These are phyloP conservation scores for Leccinum uliginosum DNA, from an alignment of 768 basidiomycete species.

Conservation along the genomic window DNA sequence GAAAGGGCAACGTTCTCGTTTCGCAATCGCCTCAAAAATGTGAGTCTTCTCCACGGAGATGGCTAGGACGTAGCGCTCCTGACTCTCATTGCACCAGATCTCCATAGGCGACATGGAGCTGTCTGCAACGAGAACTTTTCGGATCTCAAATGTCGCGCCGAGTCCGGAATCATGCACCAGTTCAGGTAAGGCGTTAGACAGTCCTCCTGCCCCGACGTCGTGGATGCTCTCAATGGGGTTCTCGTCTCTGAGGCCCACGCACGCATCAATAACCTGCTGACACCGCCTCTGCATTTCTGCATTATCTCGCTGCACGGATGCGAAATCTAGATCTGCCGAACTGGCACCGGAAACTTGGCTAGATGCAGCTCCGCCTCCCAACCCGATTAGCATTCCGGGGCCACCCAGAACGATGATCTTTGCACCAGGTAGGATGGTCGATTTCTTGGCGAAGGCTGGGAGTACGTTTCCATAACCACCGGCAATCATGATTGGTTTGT, in stretches of 20 bases:
- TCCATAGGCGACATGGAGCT: conserved; percentile 98
- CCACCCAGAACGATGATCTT: conserved; percentile 93
- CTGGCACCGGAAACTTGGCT: conserved; percentile 89
- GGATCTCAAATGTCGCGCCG: conserved; percentile 89
- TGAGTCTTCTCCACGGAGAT: conserved; percentile 60
- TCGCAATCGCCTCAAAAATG: conserved; percentile 71
- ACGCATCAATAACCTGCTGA: conserved; percentile 96
- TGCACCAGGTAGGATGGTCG: conserved; percentile 70
- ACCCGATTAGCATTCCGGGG: conserved; percentile 92
- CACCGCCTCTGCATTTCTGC: conserved; percentile 97
- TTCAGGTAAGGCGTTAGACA: conserved; percentile 96
- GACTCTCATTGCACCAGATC: conserved; percentile 99
- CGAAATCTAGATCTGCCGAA: conserved; percentile 93
- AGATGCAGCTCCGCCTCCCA: conserved; percentile 95
- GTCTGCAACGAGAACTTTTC: conserved; percentile 90
- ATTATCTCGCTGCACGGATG: conserved; percentile 96
- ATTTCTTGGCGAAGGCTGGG: conserved; percentile 76
- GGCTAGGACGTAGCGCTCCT: conserved; percentile 96
- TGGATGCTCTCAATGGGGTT: conserved; percentile 95
- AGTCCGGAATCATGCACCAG: conserved; percentile 94
- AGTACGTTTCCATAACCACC: conserved; percentile 95
- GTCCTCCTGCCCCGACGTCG: conserved; percentile 95
- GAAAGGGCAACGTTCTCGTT: conserved; percentile 90
- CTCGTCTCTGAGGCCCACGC: conserved; percentile 51
- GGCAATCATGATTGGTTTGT: conserved; percentile 99